Evolutionary conservation across 768 basidiomycete genomes (phyloP), one percentile per base, ranked within the genome.

Genomic region (Zangia roseola): DNA sequence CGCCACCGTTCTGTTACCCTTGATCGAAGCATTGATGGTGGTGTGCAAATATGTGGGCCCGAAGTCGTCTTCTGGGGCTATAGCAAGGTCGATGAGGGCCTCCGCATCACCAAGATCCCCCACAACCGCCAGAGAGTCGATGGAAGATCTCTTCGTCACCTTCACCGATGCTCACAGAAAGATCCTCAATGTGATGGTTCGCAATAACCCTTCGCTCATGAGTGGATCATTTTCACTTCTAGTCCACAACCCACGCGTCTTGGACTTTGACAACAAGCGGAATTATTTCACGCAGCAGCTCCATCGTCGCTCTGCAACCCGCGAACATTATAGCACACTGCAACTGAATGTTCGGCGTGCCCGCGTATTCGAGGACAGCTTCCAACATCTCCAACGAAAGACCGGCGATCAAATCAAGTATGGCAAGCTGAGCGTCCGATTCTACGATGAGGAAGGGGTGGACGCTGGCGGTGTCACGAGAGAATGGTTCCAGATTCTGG

Each of bases 181-280:
- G 67, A 81, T 97, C 40, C 79, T 98, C 47, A 99, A 99, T 67
- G 75, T 94, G 52, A 95, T 99, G 88, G 94, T 99, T 25, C 88
- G 97, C 54, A 97, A 94, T 68, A 98, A 98, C 64, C 97, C 97
- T 3, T 93, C 94, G 0, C 70, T 99, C 35, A 94, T 99, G 90
- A 92, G 91, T 58, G 97, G 97, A 10, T 97, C 95, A 2, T 99
- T 99, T 78, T 93, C 94, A 14, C 78, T 99, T 1, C 76, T 99
- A 54, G 89, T 99, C 39, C 86, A 94, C 71, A 99, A 99, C 61
- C 87, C 97, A 40, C 85, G 92, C 25, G 94, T 98, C 20, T 80
- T 99, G 47, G 97, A 98, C 75, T 98, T 98, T 64, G 97, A 98
- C 76, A 98, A 98, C 83, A 99, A 99, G 74, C 84, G 97, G 30